Base-by-base conservation (phyloP, 306 rosid genomes). In the Sindora glabra region DNA sequence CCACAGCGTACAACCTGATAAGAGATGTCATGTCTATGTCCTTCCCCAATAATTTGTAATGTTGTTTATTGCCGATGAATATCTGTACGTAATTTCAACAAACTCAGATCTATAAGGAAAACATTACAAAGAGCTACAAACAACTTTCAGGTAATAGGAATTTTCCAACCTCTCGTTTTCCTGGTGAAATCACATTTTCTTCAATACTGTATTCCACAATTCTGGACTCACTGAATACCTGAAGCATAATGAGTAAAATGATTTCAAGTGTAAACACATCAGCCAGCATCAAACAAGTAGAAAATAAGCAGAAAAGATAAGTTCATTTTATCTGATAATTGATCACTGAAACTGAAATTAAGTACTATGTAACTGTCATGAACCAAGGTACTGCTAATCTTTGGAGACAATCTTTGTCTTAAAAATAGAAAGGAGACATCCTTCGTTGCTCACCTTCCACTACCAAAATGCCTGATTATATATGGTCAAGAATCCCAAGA, bases 221-320 rank as follows among this genome's bases (percentile, higher is more conserved):
- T 79, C 77, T 81, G 59, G 95, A 86, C 80, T 86, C 95, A 36
- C 72, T 70, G 44, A 90, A 90, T 63, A 86, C 39, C 94, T 90
- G 65, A 50, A 50, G 32, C 21, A 50, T n/a, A 21, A 70, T 19
- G 71, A 26, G 53, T 25, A 52, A 8, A 16, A 52, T 45, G 54
- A 56, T 27, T n/a, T n/a, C n/a, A 42, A 46, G 42, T 48, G 34
- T 6, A 3, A 11, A 46, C 23, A 39, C 61, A 63, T 50, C 49
- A 57, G 18, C 13, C 24, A 38, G 40, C 51, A 62, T 62, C n/a
- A 29, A 24, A 51, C 56, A 56, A 64, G 14, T n/a, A 32, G 45
- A 9, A 33, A 10, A 12, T 9, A 12, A 40, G 14, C 12, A 70
- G 15, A 19, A 16, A 30, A 55, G 38, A 56, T 37, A 56, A 14